phyloP scores from a whole-genome alignment of 1,139 yeast species.

The Tardiomyces blankii region DNA sequence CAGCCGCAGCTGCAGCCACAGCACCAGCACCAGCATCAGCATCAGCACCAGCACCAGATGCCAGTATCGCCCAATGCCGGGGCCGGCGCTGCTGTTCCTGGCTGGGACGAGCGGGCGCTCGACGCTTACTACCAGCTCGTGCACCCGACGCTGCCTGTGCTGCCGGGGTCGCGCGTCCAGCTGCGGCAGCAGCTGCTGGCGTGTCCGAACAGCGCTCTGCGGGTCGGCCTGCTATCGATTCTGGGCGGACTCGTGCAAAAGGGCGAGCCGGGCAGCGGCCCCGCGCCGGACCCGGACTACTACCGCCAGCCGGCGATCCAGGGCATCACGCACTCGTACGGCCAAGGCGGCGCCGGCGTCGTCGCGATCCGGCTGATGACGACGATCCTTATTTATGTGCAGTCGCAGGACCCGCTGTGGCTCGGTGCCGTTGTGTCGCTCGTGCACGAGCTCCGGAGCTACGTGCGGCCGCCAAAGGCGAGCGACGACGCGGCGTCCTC shows the following conservation, averaged over 20 bases:
- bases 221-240: constrained; percentile 3
- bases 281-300: constrained; percentile 4
- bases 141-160: constrained; percentile 31
- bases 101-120: constrained; percentile 22
- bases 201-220: constrained; percentile 11
- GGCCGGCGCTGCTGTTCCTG: neutral
- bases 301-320: constrained; percentile 1
- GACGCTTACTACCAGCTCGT: constrained; percentile 28
- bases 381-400: constrained; percentile 24
- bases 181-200: constrained; percentile 21
- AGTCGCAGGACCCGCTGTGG: constrained; percentile 26
- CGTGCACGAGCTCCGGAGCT: constrained; percentile 15
- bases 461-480: constrained; percentile 3
- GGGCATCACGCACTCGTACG: neutral
- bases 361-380: constrained; percentile 20
- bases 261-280: constrained; percentile 1
- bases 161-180: constrained; percentile 25
- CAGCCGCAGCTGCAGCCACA: neutral
- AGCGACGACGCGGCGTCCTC: constrained; percentile 10
- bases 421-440: constrained; percentile 28
- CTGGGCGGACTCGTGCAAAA: neutral
- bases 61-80: constrained; percentile 6
- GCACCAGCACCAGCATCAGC: neutral
- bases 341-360: neutral
- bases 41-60: constrained; percentile 4